Evolutionary conservation across 1,139 yeast species (phyloP), one percentile per base, ranked within the genome.

Genomic region (Hanseniaspora uvarum): DNA sequence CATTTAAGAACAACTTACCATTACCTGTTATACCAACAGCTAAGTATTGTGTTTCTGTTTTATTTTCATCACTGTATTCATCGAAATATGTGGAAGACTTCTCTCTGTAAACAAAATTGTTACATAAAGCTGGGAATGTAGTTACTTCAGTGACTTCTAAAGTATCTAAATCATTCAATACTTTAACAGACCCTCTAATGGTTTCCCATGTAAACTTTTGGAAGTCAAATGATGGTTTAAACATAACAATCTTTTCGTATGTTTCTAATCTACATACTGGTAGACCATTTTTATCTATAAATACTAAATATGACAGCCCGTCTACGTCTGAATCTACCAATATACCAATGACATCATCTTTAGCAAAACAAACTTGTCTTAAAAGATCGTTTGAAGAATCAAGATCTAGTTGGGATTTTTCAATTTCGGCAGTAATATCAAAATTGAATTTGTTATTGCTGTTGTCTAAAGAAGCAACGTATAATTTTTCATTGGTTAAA

Each of bases 1-100:
- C 76, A 60, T 83, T 80, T 5, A 83, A 82, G 66, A 73, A 88
- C 18, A 89, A 68, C 61, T 83, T 84, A 56, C 96, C 96, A 59
- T 75, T 79, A 6, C 77, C 68, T 0, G 92, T 76, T 31, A 87
- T 68, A 54, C 95, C 96, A 65, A 86, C 83, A 0, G 81, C 82
- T 45, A 77, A 70, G 31, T 65, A 59, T 19, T 63, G 65, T 1
- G 65, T 63, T 31, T 65, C 65, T 1, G 64, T 65, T 12, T 55
- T 52, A n/a, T 45, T 21, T 34, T 65, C 68, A 43, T 63, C 68
- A 18, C 61, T 65, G 24, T 53, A 53, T 26, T 53, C 55, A 45
- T 48, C 50, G 24, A 43, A 38, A 5, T 55, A 59, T 5, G 53
- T 52, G 39, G 61, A 62, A 26, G 68, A 61, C 36, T 69, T 66